Evolutionary conservation across 805 yeast species (phyloP).

Genomic region (Metschnikowia matae): DNA sequence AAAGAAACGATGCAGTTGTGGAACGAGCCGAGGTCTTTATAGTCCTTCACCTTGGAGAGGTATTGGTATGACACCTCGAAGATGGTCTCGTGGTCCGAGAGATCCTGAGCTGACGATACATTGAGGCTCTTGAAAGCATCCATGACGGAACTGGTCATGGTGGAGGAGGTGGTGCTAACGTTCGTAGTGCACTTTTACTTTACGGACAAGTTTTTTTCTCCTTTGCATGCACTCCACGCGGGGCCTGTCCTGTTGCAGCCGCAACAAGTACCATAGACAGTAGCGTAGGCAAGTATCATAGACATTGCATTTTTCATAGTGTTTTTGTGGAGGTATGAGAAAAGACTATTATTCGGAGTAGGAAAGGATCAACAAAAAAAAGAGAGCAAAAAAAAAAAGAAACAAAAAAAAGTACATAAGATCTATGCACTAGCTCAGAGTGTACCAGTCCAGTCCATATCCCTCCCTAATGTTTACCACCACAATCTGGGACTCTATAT

Average conservation of each 20-base stretch:
- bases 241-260: not conserved
- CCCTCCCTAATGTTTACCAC: no score
- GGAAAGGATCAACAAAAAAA: no score
- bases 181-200: not conserved
- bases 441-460: no score
- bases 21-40: conserved; percentile 34
- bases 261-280: not conserved
- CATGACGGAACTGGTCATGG: conserved; percentile 37
- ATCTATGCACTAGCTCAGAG: no score
- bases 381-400: no score
- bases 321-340: no score
- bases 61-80: conserved; percentile 40
- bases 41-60: conserved; percentile 35
- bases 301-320: no score
- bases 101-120: conserved; percentile 24
- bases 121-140: conserved; percentile 40
- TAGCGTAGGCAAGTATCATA: no score
- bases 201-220: conserved; percentile 6
- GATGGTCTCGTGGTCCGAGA: conserved; percentile 32
- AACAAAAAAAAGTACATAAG: no score
- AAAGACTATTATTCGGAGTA: no score
- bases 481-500: no score
- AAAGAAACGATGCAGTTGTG: conserved; percentile 50
- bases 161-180: not conserved
- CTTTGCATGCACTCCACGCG: conserved; percentile 9